Evolutionary conservation across 2,329 filamentous ascomycete species (phyloP), one percentile per base, ranked within the genome.

Genomic region (Phaeoacremonium minimum): DNA sequence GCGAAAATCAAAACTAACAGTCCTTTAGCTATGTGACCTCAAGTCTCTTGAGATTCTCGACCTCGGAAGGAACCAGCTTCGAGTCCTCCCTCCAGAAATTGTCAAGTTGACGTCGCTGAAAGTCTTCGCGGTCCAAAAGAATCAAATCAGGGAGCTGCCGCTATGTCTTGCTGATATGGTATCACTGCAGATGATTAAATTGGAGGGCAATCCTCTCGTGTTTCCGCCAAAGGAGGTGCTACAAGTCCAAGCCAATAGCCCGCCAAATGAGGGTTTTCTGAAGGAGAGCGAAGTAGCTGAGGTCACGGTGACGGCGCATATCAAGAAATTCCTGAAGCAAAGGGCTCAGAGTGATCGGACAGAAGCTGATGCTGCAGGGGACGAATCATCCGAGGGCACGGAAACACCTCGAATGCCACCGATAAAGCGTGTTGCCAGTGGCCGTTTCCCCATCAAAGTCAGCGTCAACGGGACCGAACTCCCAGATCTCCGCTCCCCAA

Each of bases 31-130:
- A 40, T 90, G 91, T 57, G 82, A 89, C 58, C 73, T 97, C 43
- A 83, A 79, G 35, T 85, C 88, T 20, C 76, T 97, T 37, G 90
- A 97, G 63, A 95, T 96, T 41, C 76, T 97, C 43, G 91, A 97
- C 63, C 74, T 97, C 37, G 90, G 89, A 57, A 80, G 87, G 50
- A 97, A 97, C 57, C 87, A 85, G 57, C 80, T 97, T 43, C 77
- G 76, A 32, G 68, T 76, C 8, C 73, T 97, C 3, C 89, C 91
- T 0, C 77, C 83, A 32, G 85, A 90, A 36, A 86, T 96, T 43
- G 78, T 77, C 42, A 87, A 82, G 53, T 70, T 97, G 51, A 83
- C 82, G 5, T 95, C 87, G 2, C 68, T 97, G 45, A 94, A 95
- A 55, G 90, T 96, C 13, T 71, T 97, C 37, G 90, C 89, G 3